phyloP scores from a whole-genome alignment of 2,329 filamentous ascomycete species.

The Fusarium buharicum region DNA sequence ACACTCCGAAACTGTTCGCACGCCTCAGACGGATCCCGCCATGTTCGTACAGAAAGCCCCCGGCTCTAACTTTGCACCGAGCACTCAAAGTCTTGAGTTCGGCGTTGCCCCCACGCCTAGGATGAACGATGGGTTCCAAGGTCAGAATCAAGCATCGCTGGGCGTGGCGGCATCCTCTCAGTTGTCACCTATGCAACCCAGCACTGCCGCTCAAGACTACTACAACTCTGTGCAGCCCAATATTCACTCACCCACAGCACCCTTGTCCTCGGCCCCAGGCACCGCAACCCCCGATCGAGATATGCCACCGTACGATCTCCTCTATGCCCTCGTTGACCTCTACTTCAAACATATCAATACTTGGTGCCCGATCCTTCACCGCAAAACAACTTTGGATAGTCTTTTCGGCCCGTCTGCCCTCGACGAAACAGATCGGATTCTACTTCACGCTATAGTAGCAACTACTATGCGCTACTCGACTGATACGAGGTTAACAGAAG shows the following conservation, averaged over 20 bases:
- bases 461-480: slow-evolving; percentile 87
- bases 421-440: slow-evolving; percentile 82
- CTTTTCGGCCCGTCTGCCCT: slow-evolving; percentile 81
- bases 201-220: slow-evolving; percentile 60
- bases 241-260: slow-evolving; percentile 68
- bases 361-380: slow-evolving; percentile 91
- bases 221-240: slow-evolving; percentile 57
- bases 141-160: slow-evolving; percentile 57
- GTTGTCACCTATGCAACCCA: slow-evolving; percentile 52
- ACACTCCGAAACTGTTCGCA: slow-evolving; percentile 60
- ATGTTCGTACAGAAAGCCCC: slow-evolving; percentile 71
- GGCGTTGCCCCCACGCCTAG: slow-evolving; percentile 59
- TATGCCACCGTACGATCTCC: slow-evolving; percentile 77
- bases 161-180: slow-evolving; percentile 54
- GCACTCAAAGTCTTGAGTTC: slow-evolving; percentile 62
- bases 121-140: slow-evolving; percentile 62
- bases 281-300: slow-evolving; percentile 64
- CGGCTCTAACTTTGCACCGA: slow-evolving; percentile 55
- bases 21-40: slow-evolving; percentile 66
- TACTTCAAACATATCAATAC: slow-evolving; percentile 85
- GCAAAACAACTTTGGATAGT: slow-evolving; percentile 81
- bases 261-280: slow-evolving; percentile 58
- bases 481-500: slow-evolving; percentile 77
- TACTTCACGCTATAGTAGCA: slow-evolving; percentile 89
- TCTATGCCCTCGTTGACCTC: slow-evolving; percentile 77